Conservation (phyloP, 2,329 filamentous ascomycete genomes). For the Venturia pyrina region DNA sequence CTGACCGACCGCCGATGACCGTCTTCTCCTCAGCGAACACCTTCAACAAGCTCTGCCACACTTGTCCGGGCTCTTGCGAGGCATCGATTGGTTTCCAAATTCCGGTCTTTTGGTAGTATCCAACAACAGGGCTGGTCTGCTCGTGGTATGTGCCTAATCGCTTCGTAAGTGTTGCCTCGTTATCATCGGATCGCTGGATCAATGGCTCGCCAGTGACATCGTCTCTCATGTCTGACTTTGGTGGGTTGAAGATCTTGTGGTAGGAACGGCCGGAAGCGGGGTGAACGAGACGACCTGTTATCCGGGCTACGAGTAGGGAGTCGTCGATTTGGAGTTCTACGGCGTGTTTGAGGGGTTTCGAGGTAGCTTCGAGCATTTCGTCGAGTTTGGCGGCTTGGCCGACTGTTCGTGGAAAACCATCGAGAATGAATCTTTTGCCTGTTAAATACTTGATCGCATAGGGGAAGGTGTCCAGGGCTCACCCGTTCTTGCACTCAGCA, state of each 20-base stretch:
- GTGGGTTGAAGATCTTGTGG: conserved; percentile 98
- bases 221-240: conserved; percentile 88
- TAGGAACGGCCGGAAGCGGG: conserved; percentile 93
- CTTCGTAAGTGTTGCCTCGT: conserved; percentile 92
- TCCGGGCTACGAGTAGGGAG: conserved; percentile 81
- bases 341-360: conserved; percentile 85
- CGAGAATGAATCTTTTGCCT: conserved; percentile 77
- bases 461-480: conserved; percentile 24
- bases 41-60: conserved; percentile 86
- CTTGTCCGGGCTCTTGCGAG: conserved; percentile 87
- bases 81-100: conserved; percentile 96
- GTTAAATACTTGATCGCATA: neutral
- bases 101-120: conserved; percentile 93
- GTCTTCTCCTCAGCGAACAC: conserved; percentile 62
- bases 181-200: conserved; percentile 94
- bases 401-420: conserved; percentile 96
- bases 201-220: conserved; percentile 94
- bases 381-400: conserved; percentile 92
- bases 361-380: conserved; percentile 69
- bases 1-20: conserved; percentile 20
- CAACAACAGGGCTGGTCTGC: conserved; percentile 85
- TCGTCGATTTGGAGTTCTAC: conserved; percentile 97
- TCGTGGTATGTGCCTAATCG: conserved; percentile 85
- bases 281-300: conserved; percentile 92
- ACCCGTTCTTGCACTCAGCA: conserved; percentile 94